These are phyloP conservation scores for Diversispora epigaea DNA, from an alignment of 192 early-diverging fungal genomes.

Conservation along the genomic window DNA sequence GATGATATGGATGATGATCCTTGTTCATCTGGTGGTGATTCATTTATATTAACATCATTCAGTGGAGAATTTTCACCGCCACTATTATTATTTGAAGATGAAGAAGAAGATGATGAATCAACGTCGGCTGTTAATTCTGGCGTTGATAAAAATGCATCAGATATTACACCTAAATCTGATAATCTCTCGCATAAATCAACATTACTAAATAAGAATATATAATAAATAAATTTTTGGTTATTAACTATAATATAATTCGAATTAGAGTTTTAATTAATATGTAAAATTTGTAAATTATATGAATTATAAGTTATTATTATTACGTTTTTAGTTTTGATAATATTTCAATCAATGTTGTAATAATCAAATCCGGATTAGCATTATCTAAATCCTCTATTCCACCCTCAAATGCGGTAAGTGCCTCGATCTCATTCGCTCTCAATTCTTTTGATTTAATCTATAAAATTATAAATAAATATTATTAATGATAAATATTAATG, in stretches of 20 bases:
- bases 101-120: neutral
- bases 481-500: neutral
- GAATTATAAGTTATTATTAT: constrained; percentile 27
- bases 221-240: neutral
- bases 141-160: constrained; percentile 2
- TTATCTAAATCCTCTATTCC: constrained; percentile 44
- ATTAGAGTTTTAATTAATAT: neutral
- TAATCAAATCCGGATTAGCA: constrained; percentile 41
- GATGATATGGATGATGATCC: neutral
- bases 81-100: neutral
- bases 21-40: neutral
- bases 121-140: neutral
- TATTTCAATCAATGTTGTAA: constrained; percentile 42
- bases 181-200: constrained; percentile 20
- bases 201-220: constrained; percentile 26
- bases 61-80: too few species aligned
- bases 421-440: constrained; percentile 43
- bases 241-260: constrained; percentile 25
- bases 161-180: constrained; percentile 19
- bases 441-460: constrained; percentile 43
- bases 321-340: constrained; percentile 40
- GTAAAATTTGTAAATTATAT: constrained; percentile 30
- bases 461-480: neutral
- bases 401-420: constrained; percentile 41
- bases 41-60: neutral